Evolutionary conservation across 2,329 filamentous ascomycete genomes (phyloP), one percentile per base, ranked within the genome.

Genomic region (Aspergillus melleus): DNA sequence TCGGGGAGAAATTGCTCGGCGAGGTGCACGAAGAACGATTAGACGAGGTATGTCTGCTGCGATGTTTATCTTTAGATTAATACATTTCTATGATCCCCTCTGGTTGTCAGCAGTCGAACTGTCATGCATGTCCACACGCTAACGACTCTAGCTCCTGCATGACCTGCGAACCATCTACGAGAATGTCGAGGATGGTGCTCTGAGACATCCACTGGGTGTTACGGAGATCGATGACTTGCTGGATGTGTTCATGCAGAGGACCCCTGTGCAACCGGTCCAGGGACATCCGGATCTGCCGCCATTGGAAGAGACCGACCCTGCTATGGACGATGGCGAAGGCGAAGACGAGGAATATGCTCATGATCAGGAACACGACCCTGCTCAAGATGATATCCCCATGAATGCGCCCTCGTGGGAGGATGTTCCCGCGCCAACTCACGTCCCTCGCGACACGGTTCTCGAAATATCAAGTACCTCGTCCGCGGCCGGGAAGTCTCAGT

Each of bases 401-500:
- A 30, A 29, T 11, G 16, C 14, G 16, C 51, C 54, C 20, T 11
- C 20, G 1, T 61, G 22, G 47, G 58, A 30, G 32, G 62, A 32
- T 29, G 24, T 42, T 20, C 19, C 42, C n/a, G 24, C 53, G 20
- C 22, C 49, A 2, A n/a, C 44, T 42, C 59, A 50, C 56, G 42
- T 16, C 9, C 55, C 51, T 14, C 44, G 44, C 61, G 66, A 55
- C 10, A 77, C 81, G 0, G 75, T 83, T 5, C 64, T 88, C 54
- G 85, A 88, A 68, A 75, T 88, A 50, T 78, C 81, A 20, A 84
- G 84, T 54, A 72, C 76, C 39, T 74, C 75, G 12, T 75, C 84
- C 3, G 80, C 79, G 26, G 75, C 79, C 11, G 86, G 86, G 10
- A 88, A 87, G 72, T 84, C 86, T 1, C 81, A 84, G 39, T 69